Conservation (phyloP, 78 protist species). For the Cavenderia fasciculata region DNA sequence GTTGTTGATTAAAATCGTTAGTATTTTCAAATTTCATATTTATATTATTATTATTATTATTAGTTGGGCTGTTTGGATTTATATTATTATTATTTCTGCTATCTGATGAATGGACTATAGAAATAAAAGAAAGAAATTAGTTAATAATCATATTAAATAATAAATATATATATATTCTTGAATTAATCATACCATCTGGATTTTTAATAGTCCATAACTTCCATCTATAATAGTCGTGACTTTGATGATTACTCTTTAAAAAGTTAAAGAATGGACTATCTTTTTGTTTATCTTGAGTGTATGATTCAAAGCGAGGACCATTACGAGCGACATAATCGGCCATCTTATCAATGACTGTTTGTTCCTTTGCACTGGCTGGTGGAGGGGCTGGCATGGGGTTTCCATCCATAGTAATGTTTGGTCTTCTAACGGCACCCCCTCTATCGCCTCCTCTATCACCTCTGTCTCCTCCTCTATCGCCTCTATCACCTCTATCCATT, state of each 20-base stretch:
- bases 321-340: conserved; percentile 44
- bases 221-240: conserved; percentile 76
- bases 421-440: neutral
- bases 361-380: conserved; percentile 31
- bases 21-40: no score
- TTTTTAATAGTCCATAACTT: conserved; percentile 70
- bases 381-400: conserved; percentile 63
- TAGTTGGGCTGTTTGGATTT: conserved; percentile 15
- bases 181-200: conserved; percentile 28
- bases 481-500: neutral
- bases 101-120: conserved; percentile 19
- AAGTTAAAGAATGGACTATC: conserved; percentile 51
- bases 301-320: conserved; percentile 75
- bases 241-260: neutral
- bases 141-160: neutral
- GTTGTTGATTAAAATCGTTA: no score
- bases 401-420: neutral
- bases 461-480: neutral
- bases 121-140: neutral
- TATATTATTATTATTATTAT: neutral
- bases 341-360: conserved; percentile 52
- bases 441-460: neutral
- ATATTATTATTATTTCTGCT: conserved; percentile 2
- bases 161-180: no score
- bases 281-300: conserved; percentile 42